A percentile compares a stretch with the other conserved stretches of the same genome.
Conservation (phyloP, 306 rosid species). For the Lathyrus aphaca region DNA sequence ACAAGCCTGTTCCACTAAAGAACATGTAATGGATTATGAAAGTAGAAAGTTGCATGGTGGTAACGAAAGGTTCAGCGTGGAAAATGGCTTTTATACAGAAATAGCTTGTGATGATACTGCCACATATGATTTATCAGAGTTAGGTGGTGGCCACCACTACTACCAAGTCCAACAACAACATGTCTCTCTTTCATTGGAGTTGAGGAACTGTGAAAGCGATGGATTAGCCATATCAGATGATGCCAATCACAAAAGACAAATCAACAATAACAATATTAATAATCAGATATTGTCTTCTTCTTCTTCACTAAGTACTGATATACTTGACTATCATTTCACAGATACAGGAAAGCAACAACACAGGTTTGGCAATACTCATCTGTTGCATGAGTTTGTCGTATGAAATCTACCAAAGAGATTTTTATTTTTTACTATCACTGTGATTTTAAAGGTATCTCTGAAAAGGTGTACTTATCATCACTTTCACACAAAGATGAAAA, state of each 20-base stretch:
- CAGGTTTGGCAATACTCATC: slow-evolving; percentile 69
- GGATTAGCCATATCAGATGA: slow-evolving; percentile 49
- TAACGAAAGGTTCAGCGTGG: slow-evolving; percentile 46
- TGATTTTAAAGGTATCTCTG: slow-evolving; percentile 9
- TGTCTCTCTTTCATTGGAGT: slow-evolving; percentile 81
- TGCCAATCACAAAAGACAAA: slow-evolving; percentile 46
- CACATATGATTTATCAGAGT: slow-evolving; percentile 55
- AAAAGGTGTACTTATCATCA: slow-evolving; percentile 35
- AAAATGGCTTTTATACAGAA: slow-evolving; percentile 40
- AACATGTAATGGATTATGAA: slow-evolving; percentile 38
- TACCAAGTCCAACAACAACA: background rate
- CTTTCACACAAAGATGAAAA: slow-evolving; percentile 35
- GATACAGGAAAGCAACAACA: slow-evolving; percentile 68
- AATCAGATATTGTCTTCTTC: slow-evolving; percentile 46
- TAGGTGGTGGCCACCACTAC: slow-evolving; percentile 56
- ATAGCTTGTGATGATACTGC: slow-evolving; percentile 40
- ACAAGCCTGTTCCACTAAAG: slow-evolving; percentile 23
- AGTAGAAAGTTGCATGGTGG: slow-evolving; percentile 45
- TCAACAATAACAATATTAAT: background rate
- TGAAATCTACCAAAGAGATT: slow-evolving; percentile 29
- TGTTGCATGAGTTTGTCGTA: slow-evolving; percentile 81
- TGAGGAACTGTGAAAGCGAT: slow-evolving; percentile 74
- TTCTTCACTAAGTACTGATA: slow-evolving; percentile 36
- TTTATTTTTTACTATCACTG: background rate
- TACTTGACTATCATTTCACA: slow-evolving; percentile 66